phyloP scores from a whole-genome alignment of 2,329 filamentous ascomycete species.

The Atkinsonella hypoxylon region DNA sequence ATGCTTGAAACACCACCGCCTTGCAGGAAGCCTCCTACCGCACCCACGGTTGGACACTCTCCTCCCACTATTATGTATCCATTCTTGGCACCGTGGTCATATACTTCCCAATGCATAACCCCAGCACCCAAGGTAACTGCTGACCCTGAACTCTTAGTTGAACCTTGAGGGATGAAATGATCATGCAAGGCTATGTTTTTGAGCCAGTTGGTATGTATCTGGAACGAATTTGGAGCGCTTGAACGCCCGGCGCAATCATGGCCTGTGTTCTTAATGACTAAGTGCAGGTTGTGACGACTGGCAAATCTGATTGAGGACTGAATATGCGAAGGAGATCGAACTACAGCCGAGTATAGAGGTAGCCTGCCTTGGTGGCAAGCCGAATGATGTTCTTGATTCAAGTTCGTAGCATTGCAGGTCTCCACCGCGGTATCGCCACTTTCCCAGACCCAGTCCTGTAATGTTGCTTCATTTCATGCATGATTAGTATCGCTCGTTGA shows the following conservation, averaged over 20 bases:
- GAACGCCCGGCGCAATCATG: slow-evolving; percentile 1
- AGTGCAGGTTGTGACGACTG: background rate
- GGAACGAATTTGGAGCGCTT: background rate
- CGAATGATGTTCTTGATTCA: background rate
- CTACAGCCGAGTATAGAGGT: background rate
- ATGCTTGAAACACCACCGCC: background rate
- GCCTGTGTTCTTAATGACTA: slow-evolving; percentile 1
- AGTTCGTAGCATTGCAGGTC: background rate
- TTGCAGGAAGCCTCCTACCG: background rate
- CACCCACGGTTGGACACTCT: slow-evolving; percentile 1
- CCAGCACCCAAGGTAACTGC: background rate
- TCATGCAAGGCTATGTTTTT: background rate
- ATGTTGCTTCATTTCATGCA: background rate
- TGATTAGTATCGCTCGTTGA: background rate
- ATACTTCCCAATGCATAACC: background rate
- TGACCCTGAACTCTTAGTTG: background rate
- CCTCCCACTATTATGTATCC: background rate
- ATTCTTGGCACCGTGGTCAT: background rate
- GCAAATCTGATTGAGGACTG: background rate
- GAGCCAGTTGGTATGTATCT: slow-evolving; percentile 1
- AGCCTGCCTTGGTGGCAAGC: background rate
- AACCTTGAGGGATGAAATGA: background rate
- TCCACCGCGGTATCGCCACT: background rate
- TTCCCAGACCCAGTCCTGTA: slow-evolving; percentile 1
- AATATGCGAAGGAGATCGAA: background rate